Evolutionary conservation across 2,329 filamentous ascomycete species (phyloP).

Genomic region (Drechslerella coelobrocha): DNA sequence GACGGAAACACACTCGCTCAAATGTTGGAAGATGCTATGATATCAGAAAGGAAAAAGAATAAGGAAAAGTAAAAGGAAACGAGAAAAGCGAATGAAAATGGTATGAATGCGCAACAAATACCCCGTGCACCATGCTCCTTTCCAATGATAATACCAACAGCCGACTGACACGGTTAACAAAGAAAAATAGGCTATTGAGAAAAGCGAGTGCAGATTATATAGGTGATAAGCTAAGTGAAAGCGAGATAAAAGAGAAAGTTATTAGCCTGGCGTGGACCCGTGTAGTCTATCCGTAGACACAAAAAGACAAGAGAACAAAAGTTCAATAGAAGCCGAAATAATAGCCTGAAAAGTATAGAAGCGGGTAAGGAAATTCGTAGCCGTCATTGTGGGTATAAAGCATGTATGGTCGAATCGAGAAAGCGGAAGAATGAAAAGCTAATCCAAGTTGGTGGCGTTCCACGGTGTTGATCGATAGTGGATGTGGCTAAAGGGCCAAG

Average conservation of each 20-base stretch:
- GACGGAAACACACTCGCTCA: conserved; percentile 46
- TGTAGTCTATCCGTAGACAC: conserved; percentile 46
- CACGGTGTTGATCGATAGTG: conserved; percentile 13
- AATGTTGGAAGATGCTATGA: conserved; percentile 32
- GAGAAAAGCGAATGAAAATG: conserved; percentile 15
- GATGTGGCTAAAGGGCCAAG: conserved; percentile 25
- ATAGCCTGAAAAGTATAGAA: conserved; percentile 15
- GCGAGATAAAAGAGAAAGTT: conserved; percentile 23
- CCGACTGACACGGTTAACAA: conserved; percentile 9
- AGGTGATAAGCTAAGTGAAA: conserved; percentile 4
- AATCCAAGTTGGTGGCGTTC: conserved; percentile 19
- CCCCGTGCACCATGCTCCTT: conserved; percentile 43
- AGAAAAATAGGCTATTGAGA: conserved; percentile 1
- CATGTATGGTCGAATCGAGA: conserved; percentile 12
- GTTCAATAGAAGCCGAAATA: conserved; percentile 2
- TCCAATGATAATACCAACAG: conserved; percentile 26
- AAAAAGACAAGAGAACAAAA: conserved; percentile 24
- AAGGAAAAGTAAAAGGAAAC: conserved; percentile 14
- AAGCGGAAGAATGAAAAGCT: conserved; percentile 14
- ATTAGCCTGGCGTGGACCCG: conserved; percentile 42
- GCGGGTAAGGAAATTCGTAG: conserved; percentile 45
- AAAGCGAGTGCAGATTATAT: conserved; percentile 19
- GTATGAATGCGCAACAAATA: conserved; percentile 33
- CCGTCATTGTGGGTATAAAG: conserved; percentile 44
- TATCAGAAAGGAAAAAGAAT: conserved; percentile 22